These are phyloP conservation scores for Trichothecium sympodiale DNA, from an alignment of 2,329 filamentous ascomycete species.

Conservation along the genomic window DNA sequence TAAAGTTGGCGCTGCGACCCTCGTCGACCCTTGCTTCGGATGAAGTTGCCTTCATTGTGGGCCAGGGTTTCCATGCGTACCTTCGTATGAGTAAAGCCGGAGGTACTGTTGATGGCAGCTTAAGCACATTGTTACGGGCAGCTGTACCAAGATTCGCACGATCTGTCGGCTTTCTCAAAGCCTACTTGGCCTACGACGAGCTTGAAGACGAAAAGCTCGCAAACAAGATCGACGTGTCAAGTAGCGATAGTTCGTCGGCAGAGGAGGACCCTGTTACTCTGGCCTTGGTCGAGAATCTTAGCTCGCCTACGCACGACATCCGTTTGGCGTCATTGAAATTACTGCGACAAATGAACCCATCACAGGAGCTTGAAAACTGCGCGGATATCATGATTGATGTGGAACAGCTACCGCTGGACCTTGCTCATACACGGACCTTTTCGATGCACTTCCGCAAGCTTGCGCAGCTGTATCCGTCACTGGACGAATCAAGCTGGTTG, in stretches of 20 bases:
- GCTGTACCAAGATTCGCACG: constrained; percentile 56
- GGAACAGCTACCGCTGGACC: constrained; percentile 66
- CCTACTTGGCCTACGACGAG: constrained; percentile 43
- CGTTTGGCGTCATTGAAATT: constrained; percentile 64
- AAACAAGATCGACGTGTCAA: constrained; percentile 12
- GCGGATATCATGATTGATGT: constrained; percentile 57
- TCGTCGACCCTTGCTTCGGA: constrained; percentile 47
- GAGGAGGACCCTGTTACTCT: constrained; percentile 51
- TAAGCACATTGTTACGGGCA: constrained; percentile 56
- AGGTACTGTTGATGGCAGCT: constrained; percentile 43
- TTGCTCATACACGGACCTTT: constrained; percentile 66
- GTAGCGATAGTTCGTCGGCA: constrained; percentile 28
- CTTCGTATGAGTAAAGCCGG: constrained; percentile 51
- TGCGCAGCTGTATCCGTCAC: constrained; percentile 47
- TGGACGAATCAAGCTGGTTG: constrained; percentile 53
- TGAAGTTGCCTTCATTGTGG: constrained; percentile 61
- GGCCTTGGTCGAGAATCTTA: constrained; percentile 62
- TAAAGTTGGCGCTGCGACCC: constrained; percentile 53
- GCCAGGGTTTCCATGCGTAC: constrained; percentile 64
- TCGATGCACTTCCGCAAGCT: constrained; percentile 81
- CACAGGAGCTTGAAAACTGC: constrained; percentile 8
- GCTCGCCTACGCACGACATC: constrained; percentile 62
- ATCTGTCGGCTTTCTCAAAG: constrained; percentile 54
- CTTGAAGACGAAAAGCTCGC: constrained; percentile 4
- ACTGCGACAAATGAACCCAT: constrained; percentile 44